These are phyloP conservation scores for Trypanosoma mega DNA, from an alignment of 208 protist genomes.

Conservation along the genomic window DNA sequence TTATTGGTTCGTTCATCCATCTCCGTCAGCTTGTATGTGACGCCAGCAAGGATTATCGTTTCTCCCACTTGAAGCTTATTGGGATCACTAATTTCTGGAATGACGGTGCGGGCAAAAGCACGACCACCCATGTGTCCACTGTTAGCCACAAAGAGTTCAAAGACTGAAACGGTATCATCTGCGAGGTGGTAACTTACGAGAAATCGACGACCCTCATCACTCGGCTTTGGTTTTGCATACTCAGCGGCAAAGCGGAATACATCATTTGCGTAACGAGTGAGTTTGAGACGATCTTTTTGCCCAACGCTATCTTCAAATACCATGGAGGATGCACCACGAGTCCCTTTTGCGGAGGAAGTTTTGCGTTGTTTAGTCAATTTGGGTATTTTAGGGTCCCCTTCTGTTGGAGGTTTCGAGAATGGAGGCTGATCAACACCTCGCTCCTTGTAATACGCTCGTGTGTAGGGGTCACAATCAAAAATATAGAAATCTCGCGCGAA, in stretches of 20 bases:
- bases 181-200: conserved; percentile 93
- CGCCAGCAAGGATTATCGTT: conserved; percentile 50
- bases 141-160: conserved; percentile 90
- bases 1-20: conserved; percentile 77
- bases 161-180: conserved; percentile 95
- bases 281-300: conserved; percentile 78
- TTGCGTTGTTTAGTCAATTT: conserved; percentile 15
- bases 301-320: conserved; percentile 50
- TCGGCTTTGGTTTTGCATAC: conserved; percentile 41
- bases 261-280: conserved; percentile 85
- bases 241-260: conserved; percentile 89
- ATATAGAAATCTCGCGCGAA: conserved; percentile 85
- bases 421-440: conserved; percentile 35
- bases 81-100: conserved; percentile 58
- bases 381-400: conserved; percentile 34
- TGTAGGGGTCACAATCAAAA: conserved; percentile 94
- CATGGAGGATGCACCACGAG: conserved; percentile 64
- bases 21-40: conserved; percentile 60
- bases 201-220: conserved; percentile 79
- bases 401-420: conserved; percentile 39
- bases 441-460: conserved; percentile 77
- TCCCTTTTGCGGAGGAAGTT: conserved; percentile 8
- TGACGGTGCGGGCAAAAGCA: conserved; percentile 81
- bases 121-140: conserved; percentile 93
- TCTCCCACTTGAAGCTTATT: conserved; percentile 73